These are phyloP conservation scores for Auricularia auricula-judae DNA, from an alignment of 768 basidiomycete species.

Conservation along the genomic window DNA sequence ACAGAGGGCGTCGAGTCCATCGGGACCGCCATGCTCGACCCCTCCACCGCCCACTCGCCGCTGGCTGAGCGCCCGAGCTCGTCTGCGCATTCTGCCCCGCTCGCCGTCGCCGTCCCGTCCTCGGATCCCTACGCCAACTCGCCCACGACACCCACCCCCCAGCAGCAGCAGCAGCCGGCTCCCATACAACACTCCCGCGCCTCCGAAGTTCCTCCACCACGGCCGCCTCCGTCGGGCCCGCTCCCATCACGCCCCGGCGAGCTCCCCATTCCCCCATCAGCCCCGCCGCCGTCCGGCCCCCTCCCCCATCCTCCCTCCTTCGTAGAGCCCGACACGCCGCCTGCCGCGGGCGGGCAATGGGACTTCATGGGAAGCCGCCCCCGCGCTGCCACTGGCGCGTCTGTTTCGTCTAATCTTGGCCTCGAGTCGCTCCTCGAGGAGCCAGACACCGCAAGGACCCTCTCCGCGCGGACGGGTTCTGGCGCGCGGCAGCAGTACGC, in stretches of 20 bases:
- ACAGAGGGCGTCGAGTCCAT: conserved; percentile 31
- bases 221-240: conserved; percentile 12
- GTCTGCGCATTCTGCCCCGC: background rate
- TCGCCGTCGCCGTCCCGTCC: background rate
- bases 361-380: background rate
- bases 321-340: background rate
- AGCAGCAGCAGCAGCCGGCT: conserved; percentile 4
- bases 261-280: conserved; percentile 3
- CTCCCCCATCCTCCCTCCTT: conserved; percentile 24
- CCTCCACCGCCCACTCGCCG: conserved; percentile 18
- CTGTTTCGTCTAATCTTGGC: background rate
- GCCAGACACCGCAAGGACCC: background rate
- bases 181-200: conserved; percentile 5
- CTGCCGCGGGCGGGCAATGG: background rate
- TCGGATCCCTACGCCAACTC: background rate
- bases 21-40: conserved; percentile 33
- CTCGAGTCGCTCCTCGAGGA: background rate
- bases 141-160: conserved; percentile 5
- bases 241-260: conserved; percentile 8
- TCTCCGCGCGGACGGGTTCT: background rate
- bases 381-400: background rate
- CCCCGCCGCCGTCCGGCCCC: conserved; percentile 13
- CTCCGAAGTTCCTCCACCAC: conserved; percentile 13
- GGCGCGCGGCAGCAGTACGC: background rate
- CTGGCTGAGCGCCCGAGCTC: background rate